Conservation (phyloP, 1,284 basidiomycete species). For the Pseudozyma thailandica region DNA sequence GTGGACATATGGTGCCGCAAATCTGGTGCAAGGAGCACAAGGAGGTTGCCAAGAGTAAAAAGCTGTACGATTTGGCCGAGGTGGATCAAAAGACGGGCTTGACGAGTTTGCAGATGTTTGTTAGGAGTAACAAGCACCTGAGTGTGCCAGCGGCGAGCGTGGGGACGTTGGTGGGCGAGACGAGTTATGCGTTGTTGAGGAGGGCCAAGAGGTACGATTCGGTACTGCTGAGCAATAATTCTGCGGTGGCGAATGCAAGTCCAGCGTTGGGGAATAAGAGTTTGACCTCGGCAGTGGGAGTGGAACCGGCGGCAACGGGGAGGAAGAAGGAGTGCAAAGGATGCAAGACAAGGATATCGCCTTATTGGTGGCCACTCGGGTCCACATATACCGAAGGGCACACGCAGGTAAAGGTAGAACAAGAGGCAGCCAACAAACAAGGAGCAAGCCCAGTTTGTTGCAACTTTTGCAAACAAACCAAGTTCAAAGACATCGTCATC, state of each 20-base stretch:
- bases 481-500: slow-evolving; percentile 6
- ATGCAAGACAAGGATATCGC: slow-evolving; percentile 42
- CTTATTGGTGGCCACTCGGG: slow-evolving; percentile 43
- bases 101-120: slow-evolving; percentile 88
- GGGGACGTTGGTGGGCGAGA: slow-evolving; percentile 33
- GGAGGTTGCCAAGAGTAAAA: slow-evolving; percentile 72
- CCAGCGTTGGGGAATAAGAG: not conserved
- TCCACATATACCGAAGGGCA: not conserved
- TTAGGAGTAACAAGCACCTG: slow-evolving; percentile 83
- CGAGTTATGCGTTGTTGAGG: slow-evolving; percentile 55
- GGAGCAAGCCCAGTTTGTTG: slow-evolving; percentile 14
- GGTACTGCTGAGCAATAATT: slow-evolving; percentile 1
- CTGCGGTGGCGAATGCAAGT: not conserved
- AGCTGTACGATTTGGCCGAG: slow-evolving; percentile 83
- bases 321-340: slow-evolving; percentile 12
- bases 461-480: slow-evolving; percentile 41
- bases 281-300: not conserved
- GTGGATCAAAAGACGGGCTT: slow-evolving; percentile 79
- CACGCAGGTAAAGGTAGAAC: not conserved
- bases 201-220: slow-evolving; percentile 57
- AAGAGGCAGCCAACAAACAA: not conserved
- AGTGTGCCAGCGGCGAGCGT: slow-evolving; percentile 7
- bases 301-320: not conserved
- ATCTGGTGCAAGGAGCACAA: slow-evolving; percentile 86
- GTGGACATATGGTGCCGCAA: slow-evolving; percentile 82